Base-by-base conservation (phyloP, 169 alveolate genomes). In the Eimeria brunetti region DNA sequence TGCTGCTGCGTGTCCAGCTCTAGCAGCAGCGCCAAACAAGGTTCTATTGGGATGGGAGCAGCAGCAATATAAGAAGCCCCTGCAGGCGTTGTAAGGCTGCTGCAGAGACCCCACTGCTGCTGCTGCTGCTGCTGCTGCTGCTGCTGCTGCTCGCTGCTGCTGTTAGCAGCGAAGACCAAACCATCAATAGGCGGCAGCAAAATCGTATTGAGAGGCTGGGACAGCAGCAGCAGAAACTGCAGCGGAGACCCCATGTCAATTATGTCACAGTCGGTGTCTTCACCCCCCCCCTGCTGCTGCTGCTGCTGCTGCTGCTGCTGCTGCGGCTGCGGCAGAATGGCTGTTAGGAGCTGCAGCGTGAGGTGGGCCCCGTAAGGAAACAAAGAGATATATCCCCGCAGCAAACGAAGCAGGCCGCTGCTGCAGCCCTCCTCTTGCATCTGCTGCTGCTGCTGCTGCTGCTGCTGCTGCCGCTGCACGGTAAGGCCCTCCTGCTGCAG, bases 311-410 rank as follows among this genome's bases (percentile, higher is more conserved):
- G 90, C 90, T 58, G 76, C 56, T 83, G 90, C 64, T 58, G 92
- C 92, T 85, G 92, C 67, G 95, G 81, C 60, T 76, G 95, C 73
- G 95, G 95, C 27, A 64, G 51, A 76, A 91, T 80, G 27, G 95
- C 95, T 24, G 91, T 67, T 36, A 91, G 80, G 22, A 91, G 91
- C 89, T 91, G 95, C 49, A 91, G 85, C 53, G 88, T 84, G n/a
- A 91, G 91, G 44, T 91, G 85, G 9, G 60, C 84, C 33, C 95
- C 95, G 69, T 67, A 91, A n/a, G 95, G 95, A 60, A 91, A 91
- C 41, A 58, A 24, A 22, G 90, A 51, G 6, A 83, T n/a, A 24
- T 83, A 83, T 0, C 56, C 73, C 56, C 51, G 27, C 46, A 83
- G 9, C 53, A 83, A 56, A 51, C 90, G 90, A 73, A 83, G 53